A percentile compares a stretch with the other conserved stretches of the same genome.
Conservation (phyloP, 129 eudicot species). For the Deinandra increscens region DNA sequence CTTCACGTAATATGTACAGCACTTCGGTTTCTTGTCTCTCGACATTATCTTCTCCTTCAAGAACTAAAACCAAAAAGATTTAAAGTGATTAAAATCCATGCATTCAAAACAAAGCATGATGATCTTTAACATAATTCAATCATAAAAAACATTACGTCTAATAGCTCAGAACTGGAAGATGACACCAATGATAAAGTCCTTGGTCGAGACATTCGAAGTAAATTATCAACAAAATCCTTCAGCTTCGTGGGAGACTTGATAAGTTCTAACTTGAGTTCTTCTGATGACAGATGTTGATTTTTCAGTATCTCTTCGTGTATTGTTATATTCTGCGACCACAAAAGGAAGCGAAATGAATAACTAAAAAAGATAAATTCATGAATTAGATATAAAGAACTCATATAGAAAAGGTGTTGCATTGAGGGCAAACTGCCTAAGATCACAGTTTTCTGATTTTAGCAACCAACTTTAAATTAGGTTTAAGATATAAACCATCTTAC, state of each 20-base stretch:
- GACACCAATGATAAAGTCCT: conserved; percentile 42
- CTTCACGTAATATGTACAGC: conserved; percentile 47
- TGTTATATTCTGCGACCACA: conserved; percentile 36
- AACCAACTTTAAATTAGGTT: not conserved
- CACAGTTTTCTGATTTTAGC: not conserved
- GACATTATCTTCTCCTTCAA: conserved; percentile 34
- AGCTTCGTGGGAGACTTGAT: conserved; percentile 35
- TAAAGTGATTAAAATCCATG: not conserved
- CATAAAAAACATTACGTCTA: conserved; percentile 34
- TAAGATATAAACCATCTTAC: not conserved
- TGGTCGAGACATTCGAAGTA: conserved; percentile 40
- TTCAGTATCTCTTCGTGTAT: conserved; percentile 42
- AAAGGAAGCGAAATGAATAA: conserved; percentile 6
- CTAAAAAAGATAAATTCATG: conserved; percentile 1
- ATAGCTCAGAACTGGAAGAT: conserved; percentile 41
- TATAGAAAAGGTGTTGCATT: not conserved
- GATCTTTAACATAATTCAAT: not conserved
- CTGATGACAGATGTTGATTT: conserved; percentile 12
- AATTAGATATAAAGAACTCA: not conserved
- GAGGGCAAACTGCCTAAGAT: not conserved
- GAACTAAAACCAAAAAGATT: conserved; percentile 33
- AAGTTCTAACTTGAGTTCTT: conserved; percentile 37
- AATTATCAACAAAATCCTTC: conserved; percentile 37
- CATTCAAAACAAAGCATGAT: not conserved
- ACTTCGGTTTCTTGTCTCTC: conserved; percentile 45